Evolutionary conservation across 202 grass and related monocot genomes (phyloP), one percentile per base, ranked within the genome.

Genomic region (Hordeum pubiflorum): DNA sequence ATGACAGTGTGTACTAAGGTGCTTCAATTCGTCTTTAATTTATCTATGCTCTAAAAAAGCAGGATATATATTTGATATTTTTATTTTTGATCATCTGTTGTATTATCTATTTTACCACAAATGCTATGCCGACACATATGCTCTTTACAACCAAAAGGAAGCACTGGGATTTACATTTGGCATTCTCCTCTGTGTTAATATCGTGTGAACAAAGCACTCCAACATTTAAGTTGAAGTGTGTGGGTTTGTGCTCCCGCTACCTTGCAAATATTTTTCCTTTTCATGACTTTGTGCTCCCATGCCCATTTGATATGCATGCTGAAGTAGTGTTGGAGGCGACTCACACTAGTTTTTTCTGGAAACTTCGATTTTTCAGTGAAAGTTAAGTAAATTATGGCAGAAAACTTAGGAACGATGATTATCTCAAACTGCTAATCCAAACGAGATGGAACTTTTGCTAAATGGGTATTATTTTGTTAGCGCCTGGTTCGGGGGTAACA

Each of bases 141-240:
- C 20, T 87, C 11, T 69, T 79, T 72, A 40, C 38, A 78, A 26
- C 58, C 12, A 40, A 63, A 76, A 74, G 6, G 69, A 56, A 82
- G 5, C 41, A 44, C 56, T 43, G 59, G 65, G 38, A 63, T 72
- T 26, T 69, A 69, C 4, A 48, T 66, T 54, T 29, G 36, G 20
- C 7, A 24, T 82, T 70, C 41, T 57, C 8, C 44, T 50, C 21
- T 74, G 50, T 21, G 66, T 79, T 15, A 14, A 81, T 75, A 84
- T 63, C 44, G 55, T 56, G n/a, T 23, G 18, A 76, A 76, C 77
- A 52, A 26, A 63, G 18, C 48, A 69, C 22, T 14, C 22, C 18
- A 62, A 66, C n/a, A 60, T 77, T 77, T 64, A 39, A 37, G 44
- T 48, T 48, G 44, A 48, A 14, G 44, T 48, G 44, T 48, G 13